Evolutionary conservation across 352 stramenopile species (phyloP).

Genomic region (Globisporangium mamillatum): DNA sequence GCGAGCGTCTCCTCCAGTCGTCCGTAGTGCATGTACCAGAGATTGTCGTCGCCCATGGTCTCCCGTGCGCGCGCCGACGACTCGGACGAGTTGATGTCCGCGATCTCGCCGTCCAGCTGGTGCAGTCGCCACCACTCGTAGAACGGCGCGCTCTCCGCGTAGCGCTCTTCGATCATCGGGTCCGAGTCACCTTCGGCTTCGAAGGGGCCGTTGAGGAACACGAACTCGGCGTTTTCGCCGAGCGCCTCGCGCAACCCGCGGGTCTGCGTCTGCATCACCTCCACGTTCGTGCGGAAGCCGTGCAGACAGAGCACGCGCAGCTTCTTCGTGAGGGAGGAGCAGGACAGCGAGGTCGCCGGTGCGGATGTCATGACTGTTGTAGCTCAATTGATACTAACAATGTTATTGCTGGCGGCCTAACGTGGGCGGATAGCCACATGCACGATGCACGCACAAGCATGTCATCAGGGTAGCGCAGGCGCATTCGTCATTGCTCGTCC

Average conservation of each 20-base stretch:
- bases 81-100: constrained; percentile 8
- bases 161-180: constrained; percentile 31
- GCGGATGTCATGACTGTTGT: background rate
- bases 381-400: background rate
- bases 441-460: no score
- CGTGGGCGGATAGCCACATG: no score
- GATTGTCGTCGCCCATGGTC: constrained; percentile 16
- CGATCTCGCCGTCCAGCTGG: constrained; percentile 1
- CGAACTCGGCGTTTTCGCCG: constrained; percentile 33
- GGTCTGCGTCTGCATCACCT: constrained; percentile 45
- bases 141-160: constrained; percentile 29
- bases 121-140: constrained; percentile 35
- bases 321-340: constrained; percentile 12
- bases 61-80: background rate
- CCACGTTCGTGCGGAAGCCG: constrained; percentile 48
- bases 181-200: constrained; percentile 34
- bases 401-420: no score
- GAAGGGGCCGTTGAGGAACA: constrained; percentile 39
- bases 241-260: constrained; percentile 34
- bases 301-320: constrained; percentile 53
- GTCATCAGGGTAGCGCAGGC: background rate
- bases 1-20: constrained; percentile 29
- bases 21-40: constrained; percentile 25
- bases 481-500: background rate
- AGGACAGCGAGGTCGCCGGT: background rate